Percentiles rank a stretch among this genome's conserved stretches.
These are phyloP conservation scores for Mycena indigotica DNA, from an alignment of 768 basidiomycete species.

Conservation along the genomic window DNA sequence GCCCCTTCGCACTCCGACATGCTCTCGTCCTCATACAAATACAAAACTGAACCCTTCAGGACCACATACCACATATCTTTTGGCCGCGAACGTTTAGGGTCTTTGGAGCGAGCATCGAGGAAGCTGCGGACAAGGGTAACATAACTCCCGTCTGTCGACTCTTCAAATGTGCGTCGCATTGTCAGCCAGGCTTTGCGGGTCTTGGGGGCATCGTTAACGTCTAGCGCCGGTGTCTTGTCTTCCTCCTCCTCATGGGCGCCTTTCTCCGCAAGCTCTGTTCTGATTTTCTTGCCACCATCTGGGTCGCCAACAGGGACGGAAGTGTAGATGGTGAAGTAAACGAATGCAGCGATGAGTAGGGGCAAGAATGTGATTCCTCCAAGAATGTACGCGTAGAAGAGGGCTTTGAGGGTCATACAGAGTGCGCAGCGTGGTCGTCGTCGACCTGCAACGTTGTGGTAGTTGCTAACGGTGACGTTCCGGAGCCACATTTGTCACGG, in stretches of 20 bases:
- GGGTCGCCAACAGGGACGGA: slow-evolving; percentile 74
- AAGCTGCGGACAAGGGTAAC: slow-evolving; percentile 80
- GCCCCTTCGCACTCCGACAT: slow-evolving; percentile 91
- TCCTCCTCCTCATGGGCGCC: slow-evolving; percentile 32
- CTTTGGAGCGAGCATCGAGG: slow-evolving; percentile 79
- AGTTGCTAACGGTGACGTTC: too few species aligned
- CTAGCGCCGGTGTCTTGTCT: slow-evolving; percentile 33
- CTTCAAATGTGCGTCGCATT: slow-evolving; percentile 78
- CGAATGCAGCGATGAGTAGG: slow-evolving; percentile 56
- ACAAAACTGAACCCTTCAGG: slow-evolving; percentile 88
- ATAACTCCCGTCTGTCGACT: slow-evolving; percentile 67
- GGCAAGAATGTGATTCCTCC: slow-evolving; percentile 92
- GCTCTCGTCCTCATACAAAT: slow-evolving; percentile 90
- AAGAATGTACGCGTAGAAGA: slow-evolving; percentile 83
- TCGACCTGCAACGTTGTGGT: too few species aligned
- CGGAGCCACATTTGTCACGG: too few species aligned
- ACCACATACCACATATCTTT: slow-evolving; percentile 94
- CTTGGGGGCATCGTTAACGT: slow-evolving; percentile 59
- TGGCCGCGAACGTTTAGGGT: slow-evolving; percentile 79
- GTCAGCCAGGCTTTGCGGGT: slow-evolving; percentile 83
- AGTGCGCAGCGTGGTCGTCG: too few species aligned
- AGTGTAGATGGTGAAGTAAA: slow-evolving; percentile 77
- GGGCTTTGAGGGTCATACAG: slow-evolving; percentile 66
- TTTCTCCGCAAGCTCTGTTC: slow-evolving; percentile 30
- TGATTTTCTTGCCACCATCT: slow-evolving; percentile 46